Percentiles rank a stretch among this genome's conserved stretches.
These are phyloP conservation scores for Neonectria faginata DNA, from an alignment of 2,329 filamentous ascomycete genomes.

Conservation along the genomic window DNA sequence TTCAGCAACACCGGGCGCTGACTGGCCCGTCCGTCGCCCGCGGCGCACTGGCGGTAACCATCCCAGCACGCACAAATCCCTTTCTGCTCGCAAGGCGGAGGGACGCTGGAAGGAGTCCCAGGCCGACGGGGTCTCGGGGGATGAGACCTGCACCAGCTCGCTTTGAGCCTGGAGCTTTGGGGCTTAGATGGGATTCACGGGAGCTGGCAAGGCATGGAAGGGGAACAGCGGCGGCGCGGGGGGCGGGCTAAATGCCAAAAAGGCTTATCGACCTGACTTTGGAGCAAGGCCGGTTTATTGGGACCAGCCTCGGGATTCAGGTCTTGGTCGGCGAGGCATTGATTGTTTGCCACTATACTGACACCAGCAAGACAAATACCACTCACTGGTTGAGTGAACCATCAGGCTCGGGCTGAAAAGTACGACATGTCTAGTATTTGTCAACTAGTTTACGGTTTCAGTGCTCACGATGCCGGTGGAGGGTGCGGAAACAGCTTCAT, in stretches of 20 bases:
- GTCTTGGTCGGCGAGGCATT: constrained; percentile 6
- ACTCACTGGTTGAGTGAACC: neutral
- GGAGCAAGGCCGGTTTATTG: neutral
- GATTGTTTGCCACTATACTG: neutral
- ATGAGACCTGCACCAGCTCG: constrained; percentile 13
- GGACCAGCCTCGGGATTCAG: constrained; percentile 26
- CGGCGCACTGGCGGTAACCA: constrained; percentile 15
- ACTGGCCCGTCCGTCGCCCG: constrained; percentile 39
- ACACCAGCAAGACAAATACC: neutral
- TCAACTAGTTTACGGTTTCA: constrained; percentile 19
- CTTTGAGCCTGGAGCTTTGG: constrained; percentile 8
- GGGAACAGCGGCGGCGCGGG: constrained; percentile 14
- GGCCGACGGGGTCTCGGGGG: constrained; percentile 11
- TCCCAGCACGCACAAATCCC: constrained; percentile 4
- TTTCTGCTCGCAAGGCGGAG: constrained; percentile 5
- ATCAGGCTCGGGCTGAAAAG: neutral
- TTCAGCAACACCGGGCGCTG: constrained; percentile 33
- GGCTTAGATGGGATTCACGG: neutral
- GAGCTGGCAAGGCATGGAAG: constrained; percentile 3
- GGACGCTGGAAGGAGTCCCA: constrained; percentile 11
- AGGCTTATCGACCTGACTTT: constrained; percentile 3
- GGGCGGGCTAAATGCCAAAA: constrained; percentile 29
- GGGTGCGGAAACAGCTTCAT: constrained; percentile 21
- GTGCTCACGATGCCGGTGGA: constrained; percentile 18
- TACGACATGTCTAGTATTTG: constrained; percentile 15